phyloP scores from a whole-genome alignment of 1,139 yeast genomes.

The Oligophagozyma castellii region DNA sequence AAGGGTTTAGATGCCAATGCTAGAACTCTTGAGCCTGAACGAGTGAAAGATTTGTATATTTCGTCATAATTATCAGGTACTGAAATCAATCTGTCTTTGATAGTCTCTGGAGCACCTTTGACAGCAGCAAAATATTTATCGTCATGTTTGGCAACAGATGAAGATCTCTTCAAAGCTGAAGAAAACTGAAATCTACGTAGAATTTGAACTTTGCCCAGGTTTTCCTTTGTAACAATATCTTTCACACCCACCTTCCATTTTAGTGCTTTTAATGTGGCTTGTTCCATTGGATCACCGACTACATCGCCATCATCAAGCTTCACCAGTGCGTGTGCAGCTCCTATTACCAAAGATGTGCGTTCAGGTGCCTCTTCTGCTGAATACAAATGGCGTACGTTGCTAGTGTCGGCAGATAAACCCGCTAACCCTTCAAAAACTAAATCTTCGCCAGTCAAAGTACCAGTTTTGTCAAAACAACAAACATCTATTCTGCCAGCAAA shows the following conservation, averaged over 20 bases:
- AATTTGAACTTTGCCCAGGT: slow-evolving; percentile 48
- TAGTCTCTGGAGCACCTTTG: slow-evolving; percentile 99
- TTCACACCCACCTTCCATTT: slow-evolving; percentile 73
- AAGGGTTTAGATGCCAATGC: slow-evolving; percentile 80
- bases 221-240: slow-evolving; percentile 41
- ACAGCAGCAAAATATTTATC: slow-evolving; percentile 65
- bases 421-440: slow-evolving; percentile 93
- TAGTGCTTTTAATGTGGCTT: slow-evolving; percentile 81
- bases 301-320: slow-evolving; percentile 89
- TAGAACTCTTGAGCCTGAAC: slow-evolving; percentile 92
- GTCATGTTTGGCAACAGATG: slow-evolving; percentile 65
- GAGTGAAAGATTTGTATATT: slow-evolving; percentile 78
- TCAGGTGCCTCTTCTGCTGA: slow-evolving; percentile 48
- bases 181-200: slow-evolving; percentile 94
- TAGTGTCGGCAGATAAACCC: slow-evolving; percentile 41
- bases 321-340: slow-evolving; percentile 94
- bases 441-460: slow-evolving; percentile 96
- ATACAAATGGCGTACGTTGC: slow-evolving; percentile 42
- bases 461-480: slow-evolving; percentile 97
- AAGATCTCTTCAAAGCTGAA: slow-evolving; percentile 87
- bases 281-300: slow-evolving; percentile 99
- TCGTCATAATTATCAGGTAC: slow-evolving; percentile 77
- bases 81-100: slow-evolving; percentile 56
- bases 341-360: slow-evolving; percentile 62
- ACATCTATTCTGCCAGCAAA: slow-evolving; percentile 96